Conservation (phyloP, 192 early-diverging fungal genomes). For the Entomortierella parvispora region DNA sequence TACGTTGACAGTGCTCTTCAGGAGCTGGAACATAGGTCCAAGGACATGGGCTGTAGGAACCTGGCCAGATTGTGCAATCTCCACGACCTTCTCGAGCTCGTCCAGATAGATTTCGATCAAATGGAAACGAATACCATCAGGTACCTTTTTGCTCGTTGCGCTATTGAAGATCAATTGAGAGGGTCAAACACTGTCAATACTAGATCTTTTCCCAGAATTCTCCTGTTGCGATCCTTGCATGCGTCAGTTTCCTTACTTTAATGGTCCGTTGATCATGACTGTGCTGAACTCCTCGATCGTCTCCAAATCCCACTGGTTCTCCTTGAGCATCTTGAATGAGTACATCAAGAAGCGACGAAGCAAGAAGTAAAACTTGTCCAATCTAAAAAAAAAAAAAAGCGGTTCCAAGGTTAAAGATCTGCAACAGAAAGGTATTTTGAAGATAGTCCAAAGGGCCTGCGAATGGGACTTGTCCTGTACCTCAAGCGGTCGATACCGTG, state of each 20-base stretch:
- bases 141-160: constrained; percentile 65
- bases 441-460: background rate
- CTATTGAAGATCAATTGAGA: constrained; percentile 47
- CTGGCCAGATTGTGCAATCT: constrained; percentile 50
- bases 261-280: constrained; percentile 66
- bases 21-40: constrained; percentile 60
- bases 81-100: constrained; percentile 72
- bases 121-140: constrained; percentile 78
- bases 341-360: constrained; percentile 70
- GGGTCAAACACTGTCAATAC: background rate
- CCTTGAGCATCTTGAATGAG: constrained; percentile 71
- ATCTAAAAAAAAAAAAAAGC: constrained; percentile 47
- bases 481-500: constrained; percentile 80
- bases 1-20: constrained; percentile 60
- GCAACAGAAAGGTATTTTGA: too few relatives aligned
- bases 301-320: constrained; percentile 64
- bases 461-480: constrained; percentile 41
- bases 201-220: background rate
- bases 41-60: constrained; percentile 61
- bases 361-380: constrained; percentile 84
- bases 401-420: too few relatives aligned
- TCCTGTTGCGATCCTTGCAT: background rate
- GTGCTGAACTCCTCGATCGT: constrained; percentile 61
- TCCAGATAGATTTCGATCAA: constrained; percentile 76
- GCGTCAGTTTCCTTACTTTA: constrained; percentile 63